Base-by-base conservation (phyloP, 345 rosid genomes). In the Eutrema yunnanense region DNA sequence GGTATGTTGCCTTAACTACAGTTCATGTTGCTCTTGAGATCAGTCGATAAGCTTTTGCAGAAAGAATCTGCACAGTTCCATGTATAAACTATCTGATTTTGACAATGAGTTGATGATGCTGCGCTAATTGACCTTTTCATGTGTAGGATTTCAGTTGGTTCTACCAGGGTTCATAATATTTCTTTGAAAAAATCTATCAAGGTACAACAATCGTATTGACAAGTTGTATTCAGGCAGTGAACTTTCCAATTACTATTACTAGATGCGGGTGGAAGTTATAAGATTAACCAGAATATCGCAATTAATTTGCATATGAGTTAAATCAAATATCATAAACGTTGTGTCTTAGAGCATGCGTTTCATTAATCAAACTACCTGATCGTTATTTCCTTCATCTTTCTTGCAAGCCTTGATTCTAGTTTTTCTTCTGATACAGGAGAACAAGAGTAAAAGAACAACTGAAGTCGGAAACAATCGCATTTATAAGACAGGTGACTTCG, bases 401-500 rank as follows among this genome's bases (percentile, higher is more conserved):
- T 51, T 43, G 44, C 37, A 50, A 77, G 67, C 34, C 65, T 70
- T 43, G 62, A 40, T 56, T 34, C 50, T 29, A 44, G 7, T 58
- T 40, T 50, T 69, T 36, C 3, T 38, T 9, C 55, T 30, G 13
- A 58, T 47, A 37, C 60, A 92, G 96, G 93, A 82, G 58, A 84
- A 65, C 63, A 79, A 19, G 61, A 74, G 65, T 72, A 77, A 66
- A 64, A 64, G 57, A 67, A 42, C 47, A 56, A 74, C 65, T 57
- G 78, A 67, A 73, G 67, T 60, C 47, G 69, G 73, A 55, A 72
- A 67, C 41, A 52, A 53, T 29, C 61, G 16, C 55, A 69, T 63
- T 46, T 62, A 51, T 42, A 85, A 65, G 77, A 85, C 74, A 84
- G 91, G 96, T 88, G 76, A 76, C 22, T 65, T 78, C 37, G 58